Evolutionary conservation across 148 eudicot genomes (phyloP).

Genomic region (Talinum fruticosum): DNA sequence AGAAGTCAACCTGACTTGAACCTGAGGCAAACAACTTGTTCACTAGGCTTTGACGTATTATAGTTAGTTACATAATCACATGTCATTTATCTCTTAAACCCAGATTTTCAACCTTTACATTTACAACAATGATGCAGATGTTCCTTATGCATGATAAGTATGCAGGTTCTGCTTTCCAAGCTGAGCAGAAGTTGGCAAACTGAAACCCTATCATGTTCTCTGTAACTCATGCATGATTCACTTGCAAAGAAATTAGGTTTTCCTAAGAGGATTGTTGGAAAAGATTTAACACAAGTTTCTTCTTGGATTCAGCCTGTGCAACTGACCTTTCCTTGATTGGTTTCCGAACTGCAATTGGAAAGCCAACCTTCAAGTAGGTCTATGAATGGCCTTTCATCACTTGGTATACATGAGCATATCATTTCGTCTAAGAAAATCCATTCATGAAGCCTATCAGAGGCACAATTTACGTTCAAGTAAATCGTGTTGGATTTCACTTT

Average conservation of each 20-base stretch:
- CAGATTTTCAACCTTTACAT: too few relatives aligned
- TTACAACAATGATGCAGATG: too few relatives aligned
- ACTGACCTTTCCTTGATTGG: conserved; percentile 40
- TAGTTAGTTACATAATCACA: too few relatives aligned
- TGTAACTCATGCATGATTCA: background rate
- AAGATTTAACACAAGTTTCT: conserved; percentile 16
- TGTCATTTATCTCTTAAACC: too few relatives aligned
- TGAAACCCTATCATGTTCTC: too few relatives aligned
- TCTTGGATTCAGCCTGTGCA: conserved; percentile 15
- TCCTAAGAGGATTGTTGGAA: background rate
- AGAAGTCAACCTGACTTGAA: background rate
- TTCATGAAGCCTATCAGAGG: conserved; percentile 34
- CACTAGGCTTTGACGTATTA: too few relatives aligned
- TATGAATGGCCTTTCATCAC: conserved; percentile 40
- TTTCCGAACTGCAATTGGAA: conserved; percentile 29
- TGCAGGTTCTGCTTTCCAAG: too few relatives aligned
- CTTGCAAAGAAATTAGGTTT: background rate
- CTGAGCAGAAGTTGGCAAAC: too few relatives aligned
- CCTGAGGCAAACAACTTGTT: background rate
- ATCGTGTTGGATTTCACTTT: conserved; percentile 23
- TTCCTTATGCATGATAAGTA: too few relatives aligned
- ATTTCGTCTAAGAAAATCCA: conserved; percentile 66
- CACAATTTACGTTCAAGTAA: conserved; percentile 20
- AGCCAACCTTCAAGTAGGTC: conserved; percentile 34
- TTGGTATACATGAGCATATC: conserved; percentile 45